Percentiles rank a stretch among this genome's conserved stretches.
These are phyloP conservation scores for Onygenales sp. DNA, from an alignment of 2,329 filamentous ascomycete species.

Conservation along the genomic window DNA sequence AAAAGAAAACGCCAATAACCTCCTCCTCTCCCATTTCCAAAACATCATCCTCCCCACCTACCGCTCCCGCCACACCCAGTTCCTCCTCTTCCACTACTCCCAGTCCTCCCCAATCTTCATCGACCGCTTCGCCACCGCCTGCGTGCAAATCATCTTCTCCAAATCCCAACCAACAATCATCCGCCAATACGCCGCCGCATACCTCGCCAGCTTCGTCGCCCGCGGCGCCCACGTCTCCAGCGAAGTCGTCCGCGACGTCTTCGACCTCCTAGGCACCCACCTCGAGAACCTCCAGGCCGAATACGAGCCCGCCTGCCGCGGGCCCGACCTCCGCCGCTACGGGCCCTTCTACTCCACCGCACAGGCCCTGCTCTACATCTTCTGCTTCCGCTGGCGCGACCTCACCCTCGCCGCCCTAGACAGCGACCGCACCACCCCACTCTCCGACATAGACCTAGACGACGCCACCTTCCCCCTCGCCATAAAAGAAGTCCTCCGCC, in stretches of 20 bases:
- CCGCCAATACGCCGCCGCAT: slow-evolving; percentile 78
- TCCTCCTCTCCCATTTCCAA: slow-evolving; percentile 75
- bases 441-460: slow-evolving; percentile 49
- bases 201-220: slow-evolving; percentile 89
- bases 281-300: slow-evolving; percentile 64
- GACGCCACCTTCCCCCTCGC: slow-evolving; percentile 70
- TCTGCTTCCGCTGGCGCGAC: slow-evolving; percentile 96
- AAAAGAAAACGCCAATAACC: slow-evolving; percentile 64
- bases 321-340: slow-evolving; percentile 77
- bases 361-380: slow-evolving; percentile 89
- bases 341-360: slow-evolving; percentile 76
- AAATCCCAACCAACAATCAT: slow-evolving; percentile 59
- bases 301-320: slow-evolving; percentile 65
- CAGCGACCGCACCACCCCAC: slow-evolving; percentile 43
- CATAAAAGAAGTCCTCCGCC: slow-evolving; percentile 63
- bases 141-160: slow-evolving; percentile 64
- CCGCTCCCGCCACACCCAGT: slow-evolving; percentile 87
- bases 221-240: slow-evolving; percentile 73
- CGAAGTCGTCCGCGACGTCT: slow-evolving; percentile 70
- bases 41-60: slow-evolving; percentile 84
- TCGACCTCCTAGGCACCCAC: slow-evolving; percentile 66
- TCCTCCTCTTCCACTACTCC: slow-evolving; percentile 90
- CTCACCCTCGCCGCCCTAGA: slow-evolving; percentile 53
- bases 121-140: slow-evolving; percentile 71
- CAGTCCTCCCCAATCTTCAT: slow-evolving; percentile 70